Percentiles rank a stretch among this genome's conserved stretches.
phyloP scores from a whole-genome alignment of 2,329 filamentous ascomycete genomes.

The Ophiostoma perfectum region DNA sequence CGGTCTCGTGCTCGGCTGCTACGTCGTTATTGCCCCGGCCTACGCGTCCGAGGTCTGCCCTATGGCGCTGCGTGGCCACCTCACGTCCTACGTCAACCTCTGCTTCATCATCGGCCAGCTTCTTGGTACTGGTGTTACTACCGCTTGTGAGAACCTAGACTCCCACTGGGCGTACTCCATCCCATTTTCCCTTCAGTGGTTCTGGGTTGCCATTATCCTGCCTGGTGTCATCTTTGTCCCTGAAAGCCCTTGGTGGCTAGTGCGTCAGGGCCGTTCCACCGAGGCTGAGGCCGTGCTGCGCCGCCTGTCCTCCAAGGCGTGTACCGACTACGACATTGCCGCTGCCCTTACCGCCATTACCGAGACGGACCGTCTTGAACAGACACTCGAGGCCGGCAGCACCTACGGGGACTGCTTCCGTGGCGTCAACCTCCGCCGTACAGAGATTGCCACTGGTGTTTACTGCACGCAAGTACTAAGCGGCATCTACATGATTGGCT shows the following conservation, averaged over 20 bases:
- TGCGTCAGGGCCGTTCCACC: conserved; percentile 38
- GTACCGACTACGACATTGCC: conserved; percentile 38
- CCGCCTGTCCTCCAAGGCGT: conserved; percentile 38
- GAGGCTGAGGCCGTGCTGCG: conserved; percentile 40
- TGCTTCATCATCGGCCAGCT: conserved; percentile 60
- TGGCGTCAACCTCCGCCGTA: conserved; percentile 46
- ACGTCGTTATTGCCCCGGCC: conserved; percentile 53
- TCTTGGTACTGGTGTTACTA: conserved; percentile 45
- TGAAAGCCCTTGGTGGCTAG: conserved; percentile 48
- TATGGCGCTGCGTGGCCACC: conserved; percentile 49
- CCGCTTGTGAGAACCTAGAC: conserved; percentile 37
- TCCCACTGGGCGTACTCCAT: conserved; percentile 47
- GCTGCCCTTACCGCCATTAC: conserved; percentile 51
- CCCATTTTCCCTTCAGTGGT: conserved; percentile 48
- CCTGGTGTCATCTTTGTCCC: conserved; percentile 44
- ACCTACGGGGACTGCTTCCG: conserved; percentile 49
- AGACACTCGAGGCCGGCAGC: conserved; percentile 45
- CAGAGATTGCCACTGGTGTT: conserved; percentile 53
- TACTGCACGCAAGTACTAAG: conserved; percentile 61
- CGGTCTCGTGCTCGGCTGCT: conserved; percentile 57
- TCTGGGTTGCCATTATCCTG: conserved; percentile 44
- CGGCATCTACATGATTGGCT: conserved; percentile 60
- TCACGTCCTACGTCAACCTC: conserved; percentile 57
- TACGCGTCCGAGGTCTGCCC: conserved; percentile 60
- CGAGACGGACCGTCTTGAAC: conserved; percentile 54